Base-by-base conservation (phyloP, 371 early-diverging fungal genomes). In the Rhizopus arrhizus region DNA sequence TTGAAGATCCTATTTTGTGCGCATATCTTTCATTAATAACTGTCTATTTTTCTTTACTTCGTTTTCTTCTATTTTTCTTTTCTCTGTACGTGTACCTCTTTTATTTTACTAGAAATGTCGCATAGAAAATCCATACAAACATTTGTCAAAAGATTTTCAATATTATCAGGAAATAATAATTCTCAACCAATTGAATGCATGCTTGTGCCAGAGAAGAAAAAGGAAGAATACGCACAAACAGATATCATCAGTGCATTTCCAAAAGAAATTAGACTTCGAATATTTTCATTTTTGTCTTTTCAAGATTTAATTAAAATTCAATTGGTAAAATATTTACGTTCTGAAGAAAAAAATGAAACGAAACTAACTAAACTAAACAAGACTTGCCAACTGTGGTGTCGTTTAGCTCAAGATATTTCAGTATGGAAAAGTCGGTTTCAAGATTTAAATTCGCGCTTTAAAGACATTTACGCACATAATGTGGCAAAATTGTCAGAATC, bases 331-430 rank as follows among this genome's bases (percentile, higher is more conserved):
- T 35, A 15, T 46, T 50, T 12, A 7, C 40, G 40, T 40, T 40
- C 12, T 40, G 8, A 16, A 32, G 29, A 42, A 3, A 41, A 45
- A 58, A 38, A 16, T 31, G 10, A 57, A 48, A 47, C 7, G 29
- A 43, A 11, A 43, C 28, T 38, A 35, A 49, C 42, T 33, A 52
- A 51, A 9, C 16, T 22, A 32, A 47, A 33, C 35, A 36, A 79
- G 79, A 69, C 69, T 11, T 79, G 80, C 53, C 66, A 66, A 47
- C 35, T 57, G n/a, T 79, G 80, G 80, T 36, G 61, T 34, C 64
- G 65, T 29, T 63, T 76, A 50, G 66, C 73, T 4, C 64, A 60
- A 41, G 80, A 79, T 59, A 47, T 60, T n/a, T 65, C 65, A 4
- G 58, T 79, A 6, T 79, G 80, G 80, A 59, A 64, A 56, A 57